Conservation (phyloP, 2,329 filamentous ascomycete genomes). For the Cercospora janseana region DNA sequence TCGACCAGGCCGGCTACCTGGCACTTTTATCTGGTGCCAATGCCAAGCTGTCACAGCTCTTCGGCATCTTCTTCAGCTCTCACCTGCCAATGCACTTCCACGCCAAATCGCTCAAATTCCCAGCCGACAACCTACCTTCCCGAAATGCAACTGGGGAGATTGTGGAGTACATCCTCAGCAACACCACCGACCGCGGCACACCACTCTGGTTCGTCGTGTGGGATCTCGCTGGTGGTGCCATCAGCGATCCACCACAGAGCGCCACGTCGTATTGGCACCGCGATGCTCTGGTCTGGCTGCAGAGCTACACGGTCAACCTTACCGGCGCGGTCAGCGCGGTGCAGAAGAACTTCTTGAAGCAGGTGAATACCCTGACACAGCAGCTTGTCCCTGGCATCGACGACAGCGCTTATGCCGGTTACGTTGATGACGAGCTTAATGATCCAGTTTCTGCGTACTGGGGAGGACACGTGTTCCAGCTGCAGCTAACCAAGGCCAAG, state of each 20-base stretch:
- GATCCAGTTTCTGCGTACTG: slow-evolving; percentile 33
- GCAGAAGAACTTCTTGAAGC: slow-evolving; percentile 15
- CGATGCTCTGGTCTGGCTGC: slow-evolving; percentile 22
- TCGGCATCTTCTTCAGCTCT: slow-evolving; percentile 15
- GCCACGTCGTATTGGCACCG: slow-evolving; percentile 20
- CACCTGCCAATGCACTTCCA: slow-evolving; percentile 24
- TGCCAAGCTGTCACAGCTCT: slow-evolving; percentile 14
- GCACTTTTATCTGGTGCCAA: background rate
- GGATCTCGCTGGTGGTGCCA: slow-evolving; percentile 20
- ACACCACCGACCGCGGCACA: slow-evolving; percentile 14
- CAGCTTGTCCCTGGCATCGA: slow-evolving; percentile 11
- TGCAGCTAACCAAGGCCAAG: slow-evolving; percentile 34
- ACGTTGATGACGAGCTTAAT: slow-evolving; percentile 33
- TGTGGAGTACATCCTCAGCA: slow-evolving; percentile 19
- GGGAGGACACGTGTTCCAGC: slow-evolving; percentile 30
- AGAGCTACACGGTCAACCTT: slow-evolving; percentile 20
- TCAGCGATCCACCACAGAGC: slow-evolving; percentile 17
- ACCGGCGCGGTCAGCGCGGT: slow-evolving; percentile 1
- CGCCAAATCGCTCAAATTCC: slow-evolving; percentile 20
- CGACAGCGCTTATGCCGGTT: slow-evolving; percentile 22
- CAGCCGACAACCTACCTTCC: slow-evolving; percentile 7
- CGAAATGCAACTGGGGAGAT: slow-evolving; percentile 9
- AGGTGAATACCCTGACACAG: slow-evolving; percentile 6
- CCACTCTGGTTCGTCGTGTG: slow-evolving; percentile 23
- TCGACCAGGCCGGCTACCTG: slow-evolving; percentile 11